phyloP scores from a whole-genome alignment of 768 basidiomycete species.

The Termitomyces sp. region DNA sequence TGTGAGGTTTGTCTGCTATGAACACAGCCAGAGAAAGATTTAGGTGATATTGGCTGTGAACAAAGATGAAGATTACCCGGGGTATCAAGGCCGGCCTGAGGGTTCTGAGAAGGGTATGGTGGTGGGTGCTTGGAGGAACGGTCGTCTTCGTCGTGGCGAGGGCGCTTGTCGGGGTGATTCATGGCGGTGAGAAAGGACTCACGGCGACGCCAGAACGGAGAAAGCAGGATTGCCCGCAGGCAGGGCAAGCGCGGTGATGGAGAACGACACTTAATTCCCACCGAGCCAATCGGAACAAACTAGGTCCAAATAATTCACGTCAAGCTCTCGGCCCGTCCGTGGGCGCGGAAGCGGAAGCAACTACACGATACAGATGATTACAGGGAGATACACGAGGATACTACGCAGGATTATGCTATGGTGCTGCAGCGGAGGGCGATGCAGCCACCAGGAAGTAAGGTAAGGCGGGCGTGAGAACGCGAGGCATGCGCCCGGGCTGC shows the following conservation, averaged over 20 bases:
- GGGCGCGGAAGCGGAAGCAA: slow-evolving; percentile 13
- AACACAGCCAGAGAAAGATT: slow-evolving; percentile 14
- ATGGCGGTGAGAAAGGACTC: slow-evolving; percentile 42
- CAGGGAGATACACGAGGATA: slow-evolving; percentile 19
- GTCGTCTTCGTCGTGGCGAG: slow-evolving; percentile 39
- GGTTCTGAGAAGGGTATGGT: slow-evolving; percentile 17
- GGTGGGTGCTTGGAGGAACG: slow-evolving; percentile 17
- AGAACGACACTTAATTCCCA: slow-evolving; percentile 44
- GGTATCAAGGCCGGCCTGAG: slow-evolving; percentile 25
- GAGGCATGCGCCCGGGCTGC: slow-evolving; percentile 44
- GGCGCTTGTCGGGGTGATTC: slow-evolving; percentile 52
- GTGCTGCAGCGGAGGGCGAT: slow-evolving; percentile 3
- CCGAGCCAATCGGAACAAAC: slow-evolving; percentile 64
- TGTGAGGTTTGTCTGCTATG: slow-evolving; percentile 27
- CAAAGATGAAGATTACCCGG: slow-evolving; percentile 27
- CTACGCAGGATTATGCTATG: slow-evolving; percentile 16
- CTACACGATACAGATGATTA: slow-evolving; percentile 15
- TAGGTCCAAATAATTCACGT: slow-evolving; percentile 26
- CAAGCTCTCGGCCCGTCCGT: slow-evolving; percentile 14
- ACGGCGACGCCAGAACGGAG: slow-evolving; percentile 42
- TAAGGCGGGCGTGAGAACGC: slow-evolving; percentile 41
- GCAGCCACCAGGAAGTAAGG: slow-evolving; percentile 25
- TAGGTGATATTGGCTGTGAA: slow-evolving; percentile 14
- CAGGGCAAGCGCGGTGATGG: slow-evolving; percentile 59
- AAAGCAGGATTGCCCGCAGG: slow-evolving; percentile 58